A percentile compares a stretch with the other conserved stretches of the same genome.
phyloP scores from a whole-genome alignment of 2,329 filamentous ascomycete species.

The Monilinia polystroma region DNA sequence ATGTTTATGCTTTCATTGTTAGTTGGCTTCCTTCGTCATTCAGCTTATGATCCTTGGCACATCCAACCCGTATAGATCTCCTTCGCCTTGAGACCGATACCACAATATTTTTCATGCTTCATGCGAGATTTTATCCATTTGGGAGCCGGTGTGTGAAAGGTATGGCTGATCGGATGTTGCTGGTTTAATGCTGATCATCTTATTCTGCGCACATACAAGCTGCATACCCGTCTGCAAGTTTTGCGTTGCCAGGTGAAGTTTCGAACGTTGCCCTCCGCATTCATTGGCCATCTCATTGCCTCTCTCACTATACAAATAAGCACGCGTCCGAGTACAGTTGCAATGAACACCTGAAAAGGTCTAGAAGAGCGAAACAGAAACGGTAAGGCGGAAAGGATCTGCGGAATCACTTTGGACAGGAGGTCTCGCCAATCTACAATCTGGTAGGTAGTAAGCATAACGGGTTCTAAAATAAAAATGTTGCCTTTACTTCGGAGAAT shows the following conservation, averaged over 20 bases:
- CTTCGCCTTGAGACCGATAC: not conserved
- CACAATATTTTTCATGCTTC: constrained; percentile 12
- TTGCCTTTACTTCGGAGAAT: constrained; percentile 18
- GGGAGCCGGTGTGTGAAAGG: constrained; percentile 16
- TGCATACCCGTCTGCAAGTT: constrained; percentile 21
- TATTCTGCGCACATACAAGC: constrained; percentile 7
- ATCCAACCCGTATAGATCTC: constrained; percentile 8
- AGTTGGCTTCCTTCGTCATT: constrained; percentile 21
- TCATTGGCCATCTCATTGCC: constrained; percentile 12
- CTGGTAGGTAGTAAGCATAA: constrained; percentile 18
- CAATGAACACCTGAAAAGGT: constrained; percentile 17
- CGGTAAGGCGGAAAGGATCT: constrained; percentile 24
- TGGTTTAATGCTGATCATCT: constrained; percentile 11
- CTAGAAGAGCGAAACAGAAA: constrained; percentile 22
- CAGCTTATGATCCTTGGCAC: constrained; percentile 11
- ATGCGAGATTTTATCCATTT: constrained; percentile 18
- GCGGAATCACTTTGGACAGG: constrained; percentile 16
- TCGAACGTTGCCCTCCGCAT: constrained; percentile 7
- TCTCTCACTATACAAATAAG: not conserved
- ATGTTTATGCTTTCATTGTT: constrained; percentile 9
- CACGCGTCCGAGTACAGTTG: constrained; percentile 17
- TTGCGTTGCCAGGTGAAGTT: constrained; percentile 19
- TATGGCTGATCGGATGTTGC: constrained; percentile 9
- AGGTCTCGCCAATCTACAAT: constrained; percentile 25
- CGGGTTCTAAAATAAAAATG: constrained; percentile 18